These are phyloP conservation scores for Sporobolomyces pararoseus DNA, from an alignment of 768 basidiomycete species.

Conservation along the genomic window DNA sequence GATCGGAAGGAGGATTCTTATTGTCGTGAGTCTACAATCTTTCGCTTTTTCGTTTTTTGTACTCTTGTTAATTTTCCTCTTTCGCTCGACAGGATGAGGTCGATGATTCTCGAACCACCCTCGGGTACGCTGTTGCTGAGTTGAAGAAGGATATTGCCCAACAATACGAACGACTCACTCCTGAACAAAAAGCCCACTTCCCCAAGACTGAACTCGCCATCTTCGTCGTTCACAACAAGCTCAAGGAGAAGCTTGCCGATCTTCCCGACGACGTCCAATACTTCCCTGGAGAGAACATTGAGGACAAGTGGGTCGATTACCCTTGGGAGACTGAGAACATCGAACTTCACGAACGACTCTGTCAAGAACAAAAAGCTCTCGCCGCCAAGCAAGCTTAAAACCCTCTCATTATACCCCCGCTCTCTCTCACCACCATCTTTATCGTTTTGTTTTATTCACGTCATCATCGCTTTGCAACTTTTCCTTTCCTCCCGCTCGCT, in stretches of 20 bases:
- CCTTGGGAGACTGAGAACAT: constrained; percentile 23
- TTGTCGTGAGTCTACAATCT: constrained; percentile 55
- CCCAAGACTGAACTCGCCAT: constrained; percentile 80
- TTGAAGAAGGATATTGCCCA: constrained; percentile 73
- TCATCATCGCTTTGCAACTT: too few relatives aligned
- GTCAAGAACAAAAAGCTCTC: constrained; percentile 12
- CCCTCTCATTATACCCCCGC: neutral
- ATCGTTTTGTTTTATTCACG: too few relatives aligned
- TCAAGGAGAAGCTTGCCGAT: constrained; percentile 74
- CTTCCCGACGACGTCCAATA: constrained; percentile 68
- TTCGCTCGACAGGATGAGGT: constrained; percentile 49
- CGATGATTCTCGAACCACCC: constrained; percentile 50
- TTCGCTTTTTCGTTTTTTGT: neutral
- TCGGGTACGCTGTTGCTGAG: constrained; percentile 83
- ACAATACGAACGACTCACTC: constrained; percentile 43
- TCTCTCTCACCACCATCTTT: neutral
- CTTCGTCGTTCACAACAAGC: constrained; percentile 93
- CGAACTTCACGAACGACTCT: constrained; percentile 11
- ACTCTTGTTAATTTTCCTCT: neutral
- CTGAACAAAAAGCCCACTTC: constrained; percentile 53
- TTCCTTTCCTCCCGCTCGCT: neutral
- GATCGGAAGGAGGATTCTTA: constrained; percentile 73
- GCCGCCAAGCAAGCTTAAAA: constrained; percentile 7
- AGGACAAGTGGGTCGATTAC: constrained; percentile 41
- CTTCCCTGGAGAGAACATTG: constrained; percentile 68